Conservation (phyloP, 495 filamentous ascomycete species). For the Xylaria grammica region DNA sequence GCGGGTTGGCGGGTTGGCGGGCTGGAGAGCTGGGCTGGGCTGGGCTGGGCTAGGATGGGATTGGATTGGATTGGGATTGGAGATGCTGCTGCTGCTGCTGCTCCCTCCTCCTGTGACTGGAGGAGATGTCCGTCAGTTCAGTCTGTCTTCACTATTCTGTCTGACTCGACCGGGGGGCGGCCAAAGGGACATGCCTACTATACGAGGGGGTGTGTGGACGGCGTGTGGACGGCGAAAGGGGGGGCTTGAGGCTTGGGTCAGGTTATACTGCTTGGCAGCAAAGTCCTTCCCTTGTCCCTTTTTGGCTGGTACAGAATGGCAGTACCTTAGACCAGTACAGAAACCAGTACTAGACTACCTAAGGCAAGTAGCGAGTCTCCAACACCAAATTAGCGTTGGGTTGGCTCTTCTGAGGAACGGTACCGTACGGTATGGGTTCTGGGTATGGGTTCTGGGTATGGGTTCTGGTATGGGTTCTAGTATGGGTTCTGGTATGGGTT, state of each 20-base stretch:
- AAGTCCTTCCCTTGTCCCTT: slow-evolving; percentile 24
- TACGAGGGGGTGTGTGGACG: slow-evolving; percentile 9
- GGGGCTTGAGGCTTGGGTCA: slow-evolving; percentile 19
- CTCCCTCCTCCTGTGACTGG: background rate
- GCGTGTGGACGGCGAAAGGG: background rate
- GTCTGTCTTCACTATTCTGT: slow-evolving; percentile 19
- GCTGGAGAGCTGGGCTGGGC: slow-evolving; percentile 28
- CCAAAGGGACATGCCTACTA: slow-evolving; percentile 18
- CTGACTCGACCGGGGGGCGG: slow-evolving; percentile 14
- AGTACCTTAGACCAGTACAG: background rate
- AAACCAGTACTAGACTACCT: no score
- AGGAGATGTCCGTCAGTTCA: slow-evolving; percentile 4
- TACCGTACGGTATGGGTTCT: no score
- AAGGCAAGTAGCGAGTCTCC: no score
- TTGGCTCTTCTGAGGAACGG: no score
- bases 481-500: no score
- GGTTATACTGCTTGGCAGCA: slow-evolving; percentile 19
- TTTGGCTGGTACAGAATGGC: background rate
- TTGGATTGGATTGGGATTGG: slow-evolving; percentile 19
- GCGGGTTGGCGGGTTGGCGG: slow-evolving; percentile 26
- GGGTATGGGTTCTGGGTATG: no score
- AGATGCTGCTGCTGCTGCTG: slow-evolving; percentile 1
- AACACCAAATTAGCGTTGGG: no score
- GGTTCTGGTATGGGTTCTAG: no score
- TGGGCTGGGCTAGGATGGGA: no score